Evolutionary conservation across 805 yeast species (phyloP), one percentile per base, ranked within the genome.

Genomic region (Sugiyamaella americana): DNA sequence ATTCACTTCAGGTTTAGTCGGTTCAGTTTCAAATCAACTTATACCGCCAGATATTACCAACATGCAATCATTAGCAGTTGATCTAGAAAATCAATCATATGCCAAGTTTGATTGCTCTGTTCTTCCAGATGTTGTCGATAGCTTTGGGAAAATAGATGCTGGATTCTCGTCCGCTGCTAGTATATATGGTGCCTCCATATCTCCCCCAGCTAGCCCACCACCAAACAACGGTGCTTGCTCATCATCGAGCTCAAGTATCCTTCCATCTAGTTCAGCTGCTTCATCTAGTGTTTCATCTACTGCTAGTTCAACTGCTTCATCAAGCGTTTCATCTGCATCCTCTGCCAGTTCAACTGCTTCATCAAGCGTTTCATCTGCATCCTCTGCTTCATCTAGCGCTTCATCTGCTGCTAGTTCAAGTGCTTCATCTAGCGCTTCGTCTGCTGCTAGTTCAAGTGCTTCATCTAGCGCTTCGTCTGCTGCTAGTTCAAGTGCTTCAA

Each of bases 261-360:
- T 46, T 13, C 21, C 40, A 16, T 18, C 47, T 5, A 22, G 13
- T 16, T 21, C 23, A 19, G 36, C 21, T 8, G 36, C 47, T n/a
- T 21, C 42, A 11, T 17, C 22, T 18, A 21, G 43, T 21, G 44
- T 41, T n/a, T 17, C 44, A 13, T n/a, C 37, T 29, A 38, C 44
- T 26, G 6, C 45, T 22, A 6, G 16, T 42, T 16, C 45, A 17
- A 37, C 24, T 30, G 41, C 45, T 16, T 16, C 45, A n/a, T 17
- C 49, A 16, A 32, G 46, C 5, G 16, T 43, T 23, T 41, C 51
- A 32, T 37, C 43, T 19, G 38, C 41, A 29, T 16, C 46, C 5
- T 44, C 44, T 32, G 5, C 48, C 18, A 21, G 53, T 6, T 49
- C 51, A 21, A 30, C 54, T n/a, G 42, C 37, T 10, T 46, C 43